Evolutionary conservation across 2,329 filamentous ascomycete genomes (phyloP).

Genomic region (Ceratocystis colombiana): DNA sequence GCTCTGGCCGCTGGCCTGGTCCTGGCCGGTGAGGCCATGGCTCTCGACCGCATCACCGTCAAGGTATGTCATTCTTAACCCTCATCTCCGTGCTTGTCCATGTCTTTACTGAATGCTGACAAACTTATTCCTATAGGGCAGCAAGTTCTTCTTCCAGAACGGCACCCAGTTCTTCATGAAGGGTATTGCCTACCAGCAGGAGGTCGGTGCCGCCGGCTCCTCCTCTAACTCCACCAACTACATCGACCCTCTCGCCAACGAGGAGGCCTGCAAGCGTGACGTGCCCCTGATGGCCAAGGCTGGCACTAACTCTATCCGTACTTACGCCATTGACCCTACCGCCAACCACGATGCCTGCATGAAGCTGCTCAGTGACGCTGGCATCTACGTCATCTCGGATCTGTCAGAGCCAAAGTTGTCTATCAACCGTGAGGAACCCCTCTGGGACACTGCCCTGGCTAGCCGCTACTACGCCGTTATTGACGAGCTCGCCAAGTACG

Average conservation of each 20-base stretch:
- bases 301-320: constrained; percentile 84
- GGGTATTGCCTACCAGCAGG: constrained; percentile 91
- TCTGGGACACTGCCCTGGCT: constrained; percentile 72
- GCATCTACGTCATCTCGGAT: constrained; percentile 93
- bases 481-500: constrained; percentile 69
- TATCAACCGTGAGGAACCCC: constrained; percentile 70
- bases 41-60: constrained; percentile 52
- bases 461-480: constrained; percentile 74
- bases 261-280: constrained; percentile 65
- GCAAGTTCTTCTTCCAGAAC: constrained; percentile 83
- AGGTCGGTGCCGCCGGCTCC: constrained; percentile 48
- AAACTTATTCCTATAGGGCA: constrained; percentile 42
- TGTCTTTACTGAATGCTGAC: not conserved
- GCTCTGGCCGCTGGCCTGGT: constrained; percentile 35
- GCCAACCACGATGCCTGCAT: constrained; percentile 76
- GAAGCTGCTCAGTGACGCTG: constrained; percentile 66
- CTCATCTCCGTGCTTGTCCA: not conserved
- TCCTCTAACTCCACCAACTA: constrained; percentile 46
- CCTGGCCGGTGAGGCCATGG: constrained; percentile 36
- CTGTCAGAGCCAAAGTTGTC: constrained; percentile 70
- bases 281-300: constrained; percentile 69
- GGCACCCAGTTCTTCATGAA: constrained; percentile 64
- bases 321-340: constrained; percentile 80
- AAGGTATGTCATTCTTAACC: constrained; percentile 43
- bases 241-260: constrained; percentile 72